Conservation (phyloP, 352 stramenopile genomes). For the Nothophytophthora sp. region DNA sequence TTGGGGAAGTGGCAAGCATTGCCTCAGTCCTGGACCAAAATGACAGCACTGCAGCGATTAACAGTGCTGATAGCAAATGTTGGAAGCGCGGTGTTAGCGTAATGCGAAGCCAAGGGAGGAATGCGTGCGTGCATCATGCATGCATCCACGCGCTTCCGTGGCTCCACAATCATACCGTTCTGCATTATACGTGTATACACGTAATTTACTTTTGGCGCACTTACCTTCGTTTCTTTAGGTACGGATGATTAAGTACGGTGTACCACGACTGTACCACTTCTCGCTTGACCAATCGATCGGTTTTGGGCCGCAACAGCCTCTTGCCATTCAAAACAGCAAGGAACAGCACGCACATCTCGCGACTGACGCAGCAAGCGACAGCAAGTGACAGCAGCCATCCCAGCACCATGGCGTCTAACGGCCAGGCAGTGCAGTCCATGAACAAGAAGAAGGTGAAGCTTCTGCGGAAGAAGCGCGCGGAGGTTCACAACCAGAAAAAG, state of each 20-base stretch:
- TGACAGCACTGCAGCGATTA: no score
- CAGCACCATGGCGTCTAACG: constrained; percentile 45
- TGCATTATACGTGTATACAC: neutral
- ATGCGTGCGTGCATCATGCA: neutral
- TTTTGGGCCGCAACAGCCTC: constrained; percentile 19
- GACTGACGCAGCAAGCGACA: constrained; percentile 3
- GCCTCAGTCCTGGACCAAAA: no score
- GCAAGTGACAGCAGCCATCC: neutral
- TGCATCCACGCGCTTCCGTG: no score
- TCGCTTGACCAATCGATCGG: constrained; percentile 20
- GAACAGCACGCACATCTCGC: neutral
- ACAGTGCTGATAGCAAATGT: no score
- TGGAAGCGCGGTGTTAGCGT: neutral
- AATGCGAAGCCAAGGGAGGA: neutral
- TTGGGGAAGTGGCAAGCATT: no score
- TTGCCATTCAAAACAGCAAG: constrained; percentile 15
- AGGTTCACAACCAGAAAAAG: constrained; percentile 83
- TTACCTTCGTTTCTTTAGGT: neutral
- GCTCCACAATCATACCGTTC: no score
- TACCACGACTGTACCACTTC: constrained; percentile 40
- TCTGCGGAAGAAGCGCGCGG: constrained; percentile 79
- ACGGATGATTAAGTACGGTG: constrained; percentile 21
- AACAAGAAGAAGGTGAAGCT: constrained; percentile 91
- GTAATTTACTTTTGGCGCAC: no score
- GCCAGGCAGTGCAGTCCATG: constrained; percentile 69